phyloP scores from a whole-genome alignment of 805 yeast species.

The Saccharomycopsis javanensis region DNA sequence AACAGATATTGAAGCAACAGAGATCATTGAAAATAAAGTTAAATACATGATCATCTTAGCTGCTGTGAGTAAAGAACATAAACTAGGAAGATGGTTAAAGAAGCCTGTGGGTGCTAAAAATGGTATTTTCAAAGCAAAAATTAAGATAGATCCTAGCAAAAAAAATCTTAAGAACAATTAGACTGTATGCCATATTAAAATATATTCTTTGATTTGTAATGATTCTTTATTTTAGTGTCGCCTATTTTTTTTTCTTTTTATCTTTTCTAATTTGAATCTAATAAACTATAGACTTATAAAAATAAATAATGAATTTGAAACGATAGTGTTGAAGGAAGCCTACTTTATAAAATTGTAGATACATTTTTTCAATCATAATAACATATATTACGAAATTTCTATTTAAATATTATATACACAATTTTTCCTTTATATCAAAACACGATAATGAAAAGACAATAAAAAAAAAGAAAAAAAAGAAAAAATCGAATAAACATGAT shows the following conservation, averaged over 20 bases:
- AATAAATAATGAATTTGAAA: background rate
- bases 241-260: background rate
- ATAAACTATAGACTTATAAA: slow-evolving; percentile 1
- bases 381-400: slow-evolving; percentile 1
- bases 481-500: no score
- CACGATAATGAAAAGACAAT: background rate
- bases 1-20: slow-evolving; percentile 49
- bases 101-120: slow-evolving; percentile 60
- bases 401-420: background rate
- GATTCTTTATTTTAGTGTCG: background rate
- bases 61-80: slow-evolving; percentile 73
- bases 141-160: slow-evolving; percentile 20
- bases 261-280: background rate
- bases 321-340: no score
- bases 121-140: slow-evolving; percentile 51
- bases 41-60: slow-evolving; percentile 50
- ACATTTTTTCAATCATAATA: background rate
- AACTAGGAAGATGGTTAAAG: slow-evolving; percentile 78
- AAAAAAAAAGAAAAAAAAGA: no score
- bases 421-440: background rate
- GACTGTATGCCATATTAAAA: background rate
- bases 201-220: background rate
- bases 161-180: background rate
- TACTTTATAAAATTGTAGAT: no score
- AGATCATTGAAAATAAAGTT: slow-evolving; percentile 23